Conservation (phyloP, 1,284 basidiomycete genomes). For the Trichosporon asahii region DNA sequence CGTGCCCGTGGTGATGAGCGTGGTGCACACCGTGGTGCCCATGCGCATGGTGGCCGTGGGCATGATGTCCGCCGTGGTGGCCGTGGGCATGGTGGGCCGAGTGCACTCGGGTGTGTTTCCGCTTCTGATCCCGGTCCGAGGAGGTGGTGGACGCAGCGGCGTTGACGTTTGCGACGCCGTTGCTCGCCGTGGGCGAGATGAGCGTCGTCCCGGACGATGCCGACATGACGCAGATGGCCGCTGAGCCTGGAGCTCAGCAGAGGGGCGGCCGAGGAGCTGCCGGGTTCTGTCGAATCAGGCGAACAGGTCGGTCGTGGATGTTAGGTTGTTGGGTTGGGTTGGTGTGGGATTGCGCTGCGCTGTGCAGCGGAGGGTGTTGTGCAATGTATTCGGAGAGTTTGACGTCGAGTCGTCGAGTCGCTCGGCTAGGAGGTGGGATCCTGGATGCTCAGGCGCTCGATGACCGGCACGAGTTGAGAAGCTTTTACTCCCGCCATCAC, state of each 20-base stretch:
- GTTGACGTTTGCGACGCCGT: constrained; percentile 7
- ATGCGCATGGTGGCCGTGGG: constrained; percentile 10
- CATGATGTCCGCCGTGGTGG: constrained; percentile 17
- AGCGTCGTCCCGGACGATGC: constrained; percentile 41
- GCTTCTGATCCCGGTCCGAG: constrained; percentile 14
- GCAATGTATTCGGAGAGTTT: background rate
- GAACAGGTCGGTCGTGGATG: too few species aligned
- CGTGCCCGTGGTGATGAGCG: constrained; percentile 5
- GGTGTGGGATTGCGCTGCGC: background rate
- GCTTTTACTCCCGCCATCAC: background rate
- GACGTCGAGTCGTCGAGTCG: background rate
- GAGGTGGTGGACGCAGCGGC: constrained; percentile 1
- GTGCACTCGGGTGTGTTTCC: constrained; percentile 2
- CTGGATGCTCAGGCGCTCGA: background rate
- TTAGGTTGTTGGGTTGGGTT: too few species aligned
- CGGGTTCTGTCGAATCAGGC: too few species aligned
- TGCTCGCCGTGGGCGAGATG: constrained; percentile 37
- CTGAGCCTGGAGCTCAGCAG: background rate
- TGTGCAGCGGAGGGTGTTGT: background rate
- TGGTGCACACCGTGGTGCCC: constrained; percentile 17
- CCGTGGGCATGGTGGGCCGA: constrained; percentile 10
- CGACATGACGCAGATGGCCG: constrained; percentile 33
- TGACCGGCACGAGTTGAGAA: background rate
- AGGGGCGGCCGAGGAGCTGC: background rate
- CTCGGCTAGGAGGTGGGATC: background rate